phyloP scores from a whole-genome alignment of 352 stramenopile species.

The Thraustotheca clavata region DNA sequence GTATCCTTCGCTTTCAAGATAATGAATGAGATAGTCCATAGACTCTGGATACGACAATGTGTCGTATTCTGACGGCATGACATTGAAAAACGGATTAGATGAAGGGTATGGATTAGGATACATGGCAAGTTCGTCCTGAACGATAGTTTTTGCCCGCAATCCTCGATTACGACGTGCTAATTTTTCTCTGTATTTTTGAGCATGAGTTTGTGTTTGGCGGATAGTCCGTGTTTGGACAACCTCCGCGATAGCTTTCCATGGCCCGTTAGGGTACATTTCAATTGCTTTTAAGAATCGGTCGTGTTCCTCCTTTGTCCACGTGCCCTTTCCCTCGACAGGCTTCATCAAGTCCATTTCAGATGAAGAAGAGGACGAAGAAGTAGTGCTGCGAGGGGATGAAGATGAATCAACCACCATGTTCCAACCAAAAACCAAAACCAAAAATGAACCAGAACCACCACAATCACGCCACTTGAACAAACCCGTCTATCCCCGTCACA shows the following conservation, averaged over 20 bases:
- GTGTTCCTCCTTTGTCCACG: conserved; percentile 34
- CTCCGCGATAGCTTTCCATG: conserved; percentile 75
- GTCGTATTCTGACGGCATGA: no score
- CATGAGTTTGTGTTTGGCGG: conserved; percentile 92
- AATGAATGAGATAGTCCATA: conserved; percentile 71
- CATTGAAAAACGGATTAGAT: neutral
- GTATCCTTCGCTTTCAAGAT: neutral
- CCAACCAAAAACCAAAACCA: conserved; percentile 9
- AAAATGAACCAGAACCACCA: conserved; percentile 10
- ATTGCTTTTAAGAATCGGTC: conserved; percentile 80
- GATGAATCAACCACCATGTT: conserved; percentile 7
- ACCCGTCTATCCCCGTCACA: no score
- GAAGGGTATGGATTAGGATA: neutral
- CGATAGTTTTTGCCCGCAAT: conserved; percentile 21
- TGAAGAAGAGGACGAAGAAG: neutral
- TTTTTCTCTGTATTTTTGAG: conserved; percentile 89
- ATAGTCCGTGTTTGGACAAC: conserved; percentile 80
- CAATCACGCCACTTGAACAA: no score
- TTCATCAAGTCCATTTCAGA: neutral
- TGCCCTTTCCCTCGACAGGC: conserved; percentile 1
- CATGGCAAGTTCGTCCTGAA: conserved; percentile 9
- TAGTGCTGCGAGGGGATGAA: conserved; percentile 1
- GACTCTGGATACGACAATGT: conserved; percentile 63
- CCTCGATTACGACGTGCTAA: conserved; percentile 42
- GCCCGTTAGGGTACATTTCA: conserved; percentile 75